A percentile compares a stretch with the other conserved stretches of the same genome.
phyloP scores from a whole-genome alignment of 1,284 basidiomycete genomes.

The Naganishia cerealis region DNA sequence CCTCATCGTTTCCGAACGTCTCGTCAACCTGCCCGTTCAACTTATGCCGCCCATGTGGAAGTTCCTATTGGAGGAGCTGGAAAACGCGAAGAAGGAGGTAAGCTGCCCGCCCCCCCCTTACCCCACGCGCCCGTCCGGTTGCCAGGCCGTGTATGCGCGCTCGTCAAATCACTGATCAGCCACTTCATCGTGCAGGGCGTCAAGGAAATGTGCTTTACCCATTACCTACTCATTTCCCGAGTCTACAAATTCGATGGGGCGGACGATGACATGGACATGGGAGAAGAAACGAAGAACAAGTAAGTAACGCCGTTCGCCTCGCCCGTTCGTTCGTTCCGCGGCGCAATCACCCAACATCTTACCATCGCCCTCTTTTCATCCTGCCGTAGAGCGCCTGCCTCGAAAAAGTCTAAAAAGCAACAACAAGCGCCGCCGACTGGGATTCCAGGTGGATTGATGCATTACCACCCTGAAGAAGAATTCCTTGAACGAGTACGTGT shows the following conservation, averaged over 20 bases:
- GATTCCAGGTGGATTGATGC: slow-evolving; percentile 54
- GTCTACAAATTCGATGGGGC: slow-evolving; percentile 51
- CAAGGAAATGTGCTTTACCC: slow-evolving; percentile 41
- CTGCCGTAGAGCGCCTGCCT: slow-evolving; percentile 18
- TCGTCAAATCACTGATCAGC: neutral
- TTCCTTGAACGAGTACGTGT: slow-evolving; percentile 59
- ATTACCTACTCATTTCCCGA: slow-evolving; percentile 51
- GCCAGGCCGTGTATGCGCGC: too few species aligned
- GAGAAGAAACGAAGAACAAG: slow-evolving; percentile 12
- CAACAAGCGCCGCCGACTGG: slow-evolving; percentile 51
- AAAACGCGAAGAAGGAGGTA: slow-evolving; percentile 66
- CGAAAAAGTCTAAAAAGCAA: slow-evolving; percentile 46
- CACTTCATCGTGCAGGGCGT: slow-evolving; percentile 21
- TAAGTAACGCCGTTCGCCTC: neutral
- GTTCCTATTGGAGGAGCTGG: slow-evolving; percentile 79
- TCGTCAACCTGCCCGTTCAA: slow-evolving; percentile 90
- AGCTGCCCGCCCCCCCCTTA: slow-evolving; percentile 17
- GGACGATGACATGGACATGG: slow-evolving; percentile 44
- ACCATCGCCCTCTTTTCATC: neutral
- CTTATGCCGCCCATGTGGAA: slow-evolving; percentile 84
- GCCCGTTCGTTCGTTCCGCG: neutral
- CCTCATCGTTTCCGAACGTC: slow-evolving; percentile 76
- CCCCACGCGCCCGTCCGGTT: too few species aligned
- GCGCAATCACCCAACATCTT: neutral
- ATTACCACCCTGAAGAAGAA: slow-evolving; percentile 85